Percentiles rank a stretch among this genome's conserved stretches.
Evolutionary conservation across 352 stramenopile species (phyloP).

Genomic region (Phytophthora capsici): DNA sequence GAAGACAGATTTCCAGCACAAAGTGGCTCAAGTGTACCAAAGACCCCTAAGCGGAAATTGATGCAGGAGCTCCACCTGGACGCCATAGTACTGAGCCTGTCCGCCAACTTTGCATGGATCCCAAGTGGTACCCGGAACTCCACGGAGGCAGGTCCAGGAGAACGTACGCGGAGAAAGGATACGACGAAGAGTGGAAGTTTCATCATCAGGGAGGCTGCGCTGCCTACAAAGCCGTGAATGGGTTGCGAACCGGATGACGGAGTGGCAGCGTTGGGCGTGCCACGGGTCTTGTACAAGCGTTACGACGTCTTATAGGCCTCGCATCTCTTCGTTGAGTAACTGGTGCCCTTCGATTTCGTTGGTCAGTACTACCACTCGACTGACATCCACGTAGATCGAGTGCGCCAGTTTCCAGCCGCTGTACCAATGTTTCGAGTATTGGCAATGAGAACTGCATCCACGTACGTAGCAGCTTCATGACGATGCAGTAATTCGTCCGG

Average conservation of each 20-base stretch:
- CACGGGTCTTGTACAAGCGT: constrained; percentile 61
- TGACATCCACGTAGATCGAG: constrained; percentile 70
- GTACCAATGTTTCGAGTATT: constrained; percentile 42
- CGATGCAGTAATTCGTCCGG: constrained; percentile 54
- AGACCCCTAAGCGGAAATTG: constrained; percentile 40
- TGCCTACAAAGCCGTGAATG: constrained; percentile 79
- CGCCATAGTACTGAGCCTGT: constrained; percentile 59
- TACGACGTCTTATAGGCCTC: constrained; percentile 51
- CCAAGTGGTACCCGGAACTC: constrained; percentile 63
- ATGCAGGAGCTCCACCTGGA: constrained; percentile 53
- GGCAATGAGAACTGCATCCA: constrained; percentile 68
- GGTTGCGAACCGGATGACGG: constrained; percentile 58
- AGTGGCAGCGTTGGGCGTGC: constrained; percentile 46
- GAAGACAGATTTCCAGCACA: constrained; percentile 52
- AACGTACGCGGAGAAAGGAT: constrained; percentile 63
- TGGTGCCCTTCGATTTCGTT: constrained; percentile 81
- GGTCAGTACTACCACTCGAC: constrained; percentile 58
- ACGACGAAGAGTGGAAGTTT: constrained; percentile 64
- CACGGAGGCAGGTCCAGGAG: constrained; percentile 63
- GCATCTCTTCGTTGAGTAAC: constrained; percentile 68
- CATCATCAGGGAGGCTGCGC: constrained; percentile 73
- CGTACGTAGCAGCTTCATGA: constrained; percentile 72
- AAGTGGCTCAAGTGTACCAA: constrained; percentile 56
- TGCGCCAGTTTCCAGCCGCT: constrained; percentile 49
- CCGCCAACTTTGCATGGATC: constrained; percentile 77